phyloP scores from a whole-genome alignment of 75 land plant species.

The Pseudotsuga menziesii region DNA sequence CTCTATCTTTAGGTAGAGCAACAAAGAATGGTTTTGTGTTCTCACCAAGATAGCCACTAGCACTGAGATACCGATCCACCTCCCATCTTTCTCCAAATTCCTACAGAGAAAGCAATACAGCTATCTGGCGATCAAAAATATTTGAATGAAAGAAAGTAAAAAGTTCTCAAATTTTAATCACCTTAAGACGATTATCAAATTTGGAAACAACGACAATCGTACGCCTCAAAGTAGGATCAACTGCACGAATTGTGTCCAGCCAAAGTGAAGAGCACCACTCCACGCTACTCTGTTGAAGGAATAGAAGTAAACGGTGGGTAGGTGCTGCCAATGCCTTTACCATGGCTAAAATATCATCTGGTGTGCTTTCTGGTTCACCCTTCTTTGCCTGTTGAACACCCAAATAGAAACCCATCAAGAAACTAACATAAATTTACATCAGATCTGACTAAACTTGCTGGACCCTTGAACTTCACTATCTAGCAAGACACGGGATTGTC shows the following conservation, averaged over 20 bases:
- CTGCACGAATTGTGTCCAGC: conserved; percentile 81
- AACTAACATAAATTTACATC: neutral
- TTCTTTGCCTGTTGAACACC: conserved; percentile 63
- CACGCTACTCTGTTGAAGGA: conserved; percentile 97
- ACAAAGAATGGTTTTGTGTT: conserved; percentile 84
- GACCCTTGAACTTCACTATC: too few relatives aligned
- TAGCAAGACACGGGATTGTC: neutral
- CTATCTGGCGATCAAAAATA: neutral
- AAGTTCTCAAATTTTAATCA: conserved; percentile 12
- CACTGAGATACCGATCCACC: conserved; percentile 87
- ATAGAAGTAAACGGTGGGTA: conserved; percentile 77
- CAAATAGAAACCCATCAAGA: neutral
- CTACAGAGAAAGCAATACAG: conserved; percentile 27
- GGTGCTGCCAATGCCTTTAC: conserved; percentile 86
- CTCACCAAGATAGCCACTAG: conserved; percentile 95
- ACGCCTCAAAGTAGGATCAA: conserved; percentile 82
- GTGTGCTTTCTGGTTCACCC: conserved; percentile 96
- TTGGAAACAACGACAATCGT: conserved; percentile 94
- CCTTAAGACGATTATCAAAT: conserved; percentile 98
- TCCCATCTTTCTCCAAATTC: conserved; percentile 96
- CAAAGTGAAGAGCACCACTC: conserved; percentile 99
- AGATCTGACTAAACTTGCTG: neutral
- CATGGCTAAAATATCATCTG: conserved; percentile 86
- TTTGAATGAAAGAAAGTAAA: neutral
- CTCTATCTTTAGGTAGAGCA: conserved; percentile 88